phyloP scores from a whole-genome alignment of 257 asterid genomes.

The Coffea eugenioides region DNA sequence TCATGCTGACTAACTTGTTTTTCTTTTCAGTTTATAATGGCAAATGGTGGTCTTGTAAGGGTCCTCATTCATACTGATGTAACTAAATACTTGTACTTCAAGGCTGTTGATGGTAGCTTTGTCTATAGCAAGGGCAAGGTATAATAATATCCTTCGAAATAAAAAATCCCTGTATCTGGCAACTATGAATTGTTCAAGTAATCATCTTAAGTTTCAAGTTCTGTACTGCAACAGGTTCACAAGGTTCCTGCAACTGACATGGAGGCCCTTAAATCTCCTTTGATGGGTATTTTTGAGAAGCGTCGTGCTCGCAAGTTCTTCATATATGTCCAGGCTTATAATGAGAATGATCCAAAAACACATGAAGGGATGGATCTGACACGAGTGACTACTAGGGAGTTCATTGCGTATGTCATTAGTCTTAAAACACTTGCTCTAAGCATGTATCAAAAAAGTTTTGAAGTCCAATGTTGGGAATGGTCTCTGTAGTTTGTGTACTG shows the following conservation, averaged over 20 bases:
- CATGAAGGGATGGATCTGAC: slow-evolving; percentile 95
- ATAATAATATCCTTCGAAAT: slow-evolving; percentile 15
- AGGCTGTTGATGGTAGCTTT: slow-evolving; percentile 97
- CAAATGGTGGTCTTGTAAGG: slow-evolving; percentile 92
- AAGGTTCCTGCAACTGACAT: slow-evolving; percentile 93
- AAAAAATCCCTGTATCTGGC: not conserved
- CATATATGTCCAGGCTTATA: slow-evolving; percentile 85
- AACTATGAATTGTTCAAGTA: not conserved
- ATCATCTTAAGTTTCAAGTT: slow-evolving; percentile 7
- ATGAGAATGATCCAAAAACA: slow-evolving; percentile 75
- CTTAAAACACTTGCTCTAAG: not conserved
- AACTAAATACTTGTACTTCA: slow-evolving; percentile 83
- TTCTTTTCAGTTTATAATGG: slow-evolving; percentile 79
- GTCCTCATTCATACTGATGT: slow-evolving; percentile 94
- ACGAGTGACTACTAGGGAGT: slow-evolving; percentile 74
- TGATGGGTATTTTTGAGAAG: slow-evolving; percentile 97
- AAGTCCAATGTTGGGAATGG: not conserved
- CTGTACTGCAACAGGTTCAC: slow-evolving; percentile 59
- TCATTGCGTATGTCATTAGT: slow-evolving; percentile 59
- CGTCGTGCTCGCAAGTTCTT: slow-evolving; percentile 95
- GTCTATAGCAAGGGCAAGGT: slow-evolving; percentile 93
- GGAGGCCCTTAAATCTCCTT: slow-evolving; percentile 97
- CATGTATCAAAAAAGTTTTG: not conserved
- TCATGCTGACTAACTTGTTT: not conserved
- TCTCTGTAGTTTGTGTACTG: not conserved